Base-by-base conservation (phyloP, 805 yeast genomes). In the Kodamaea kaohsiungensis region DNA sequence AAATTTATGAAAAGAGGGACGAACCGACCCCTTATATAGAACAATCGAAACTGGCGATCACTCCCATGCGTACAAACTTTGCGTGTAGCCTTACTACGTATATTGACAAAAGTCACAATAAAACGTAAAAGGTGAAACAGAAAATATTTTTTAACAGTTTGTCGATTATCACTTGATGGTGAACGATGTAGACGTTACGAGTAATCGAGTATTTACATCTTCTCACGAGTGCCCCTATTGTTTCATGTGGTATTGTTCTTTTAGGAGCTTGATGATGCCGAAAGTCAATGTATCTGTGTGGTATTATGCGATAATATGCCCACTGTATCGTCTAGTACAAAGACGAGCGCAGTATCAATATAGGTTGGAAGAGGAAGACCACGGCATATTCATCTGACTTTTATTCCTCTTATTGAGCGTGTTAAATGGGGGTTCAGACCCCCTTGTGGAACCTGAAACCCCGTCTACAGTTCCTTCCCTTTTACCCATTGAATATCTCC, bases 141-240 rank as follows among this genome's bases (percentile, higher is more conserved):
- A 17, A 46, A 46, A 46, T 46, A 46, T 46, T 46, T 46, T 46
- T 40, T 17, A 16, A 12, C 13, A 40, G 45, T 40, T 16, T 19
- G 25, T 40, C 35, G 35, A 30, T 30, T 30, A 5, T 30, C 10
- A 30, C 25, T 22, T 9, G 35, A 30, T 30, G 47, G 17, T 27
- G 47, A 25, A 25, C 18, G 47, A 43, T 25, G 22, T 30, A 18
- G 15, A 43, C 47, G 16, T 43, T 30, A 30, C n/a, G 49, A 43
- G 45, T 40, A 40, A 40, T 40, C 45, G 45, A 40, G 45, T 40
- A 40, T 40, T 40, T 40, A 40, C 45, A 40, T 40, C 45, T 40
- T 40, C 45, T 16, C 25, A 17, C 45, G 25, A 17, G n/a, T 40
- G 18, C 45, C 25, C 19, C 25, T 40, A 19, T 40, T 40, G 45